phyloP scores from a whole-genome alignment of 179 eudicot genomes.

The Sideroxylon spinosum region DNA sequence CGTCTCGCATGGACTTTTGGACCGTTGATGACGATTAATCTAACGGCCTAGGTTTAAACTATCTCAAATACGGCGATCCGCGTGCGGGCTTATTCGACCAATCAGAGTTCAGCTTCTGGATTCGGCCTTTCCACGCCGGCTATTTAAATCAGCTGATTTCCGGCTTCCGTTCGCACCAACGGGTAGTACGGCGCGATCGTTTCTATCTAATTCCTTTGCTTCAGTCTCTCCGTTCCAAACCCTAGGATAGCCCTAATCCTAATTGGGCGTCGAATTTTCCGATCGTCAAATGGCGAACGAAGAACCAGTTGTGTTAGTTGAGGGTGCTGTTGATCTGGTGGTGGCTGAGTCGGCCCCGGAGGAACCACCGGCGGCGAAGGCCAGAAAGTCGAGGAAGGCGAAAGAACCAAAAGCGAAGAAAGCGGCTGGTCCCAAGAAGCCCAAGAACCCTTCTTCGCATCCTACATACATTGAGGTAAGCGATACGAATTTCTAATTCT shows the following conservation, averaged over 20 bases:
- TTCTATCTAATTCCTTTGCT: neutral
- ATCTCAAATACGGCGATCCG: conserved; percentile 40
- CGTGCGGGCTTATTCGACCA: conserved; percentile 40
- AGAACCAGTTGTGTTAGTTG: conserved; percentile 13
- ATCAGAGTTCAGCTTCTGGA: conserved; percentile 37
- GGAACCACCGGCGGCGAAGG: conserved; percentile 10
- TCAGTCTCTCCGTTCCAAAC: neutral
- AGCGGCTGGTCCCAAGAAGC: conserved; percentile 19
- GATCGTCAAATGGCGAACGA: conserved; percentile 23
- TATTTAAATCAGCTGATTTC: conserved; percentile 43
- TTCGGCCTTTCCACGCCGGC: conserved; percentile 26
- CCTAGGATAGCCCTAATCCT: conserved; percentile 4
- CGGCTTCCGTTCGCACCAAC: conserved; percentile 7
- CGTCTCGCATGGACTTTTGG: neutral
- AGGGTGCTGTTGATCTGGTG: neutral
- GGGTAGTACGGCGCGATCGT: neutral
- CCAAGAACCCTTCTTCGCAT: conserved; percentile 23
- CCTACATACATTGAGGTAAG: conserved; percentile 48
- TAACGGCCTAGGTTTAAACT: conserved; percentile 32
- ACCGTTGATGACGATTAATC: conserved; percentile 60
- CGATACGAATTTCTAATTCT: neutral
- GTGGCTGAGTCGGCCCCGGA: conserved; percentile 8
- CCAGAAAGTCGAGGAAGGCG: conserved; percentile 18
- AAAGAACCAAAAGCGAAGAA: conserved; percentile 31
- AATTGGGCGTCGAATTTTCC: neutral